phyloP scores from a whole-genome alignment of 1,284 basidiomycete species.

The Trichosporon sp. region DNA sequence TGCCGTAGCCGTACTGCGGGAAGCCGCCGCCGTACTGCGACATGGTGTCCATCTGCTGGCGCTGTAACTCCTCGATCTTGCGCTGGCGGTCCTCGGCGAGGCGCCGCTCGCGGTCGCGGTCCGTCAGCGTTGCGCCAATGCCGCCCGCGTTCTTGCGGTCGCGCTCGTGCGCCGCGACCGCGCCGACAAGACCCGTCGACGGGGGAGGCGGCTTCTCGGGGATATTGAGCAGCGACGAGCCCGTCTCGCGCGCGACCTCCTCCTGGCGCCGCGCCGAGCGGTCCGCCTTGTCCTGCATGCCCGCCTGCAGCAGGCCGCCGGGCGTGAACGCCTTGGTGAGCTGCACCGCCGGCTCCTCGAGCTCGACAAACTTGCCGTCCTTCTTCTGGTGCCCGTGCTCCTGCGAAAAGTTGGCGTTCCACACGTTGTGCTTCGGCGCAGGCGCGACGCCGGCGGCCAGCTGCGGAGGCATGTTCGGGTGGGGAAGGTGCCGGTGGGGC shows the following conservation, averaged over 20 bases:
- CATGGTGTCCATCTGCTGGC: conserved; percentile 67
- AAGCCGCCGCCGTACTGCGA: conserved; percentile 23
- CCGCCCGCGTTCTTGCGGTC: conserved; percentile 92
- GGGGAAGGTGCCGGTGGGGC: conserved; percentile 20
- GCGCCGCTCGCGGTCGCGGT: conserved; percentile 87
- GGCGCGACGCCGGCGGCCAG: conserved; percentile 43
- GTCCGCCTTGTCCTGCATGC: conserved; percentile 90
- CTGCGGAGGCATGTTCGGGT: conserved; percentile 13
- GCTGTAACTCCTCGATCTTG: conserved; percentile 82
- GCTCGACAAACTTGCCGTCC: conserved; percentile 63
- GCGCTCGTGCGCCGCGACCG: conserved; percentile 89
- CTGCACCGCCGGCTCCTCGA: conserved; percentile 66
- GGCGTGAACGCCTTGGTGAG: conserved; percentile 91
- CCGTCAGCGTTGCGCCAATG: conserved; percentile 86
- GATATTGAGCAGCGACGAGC: conserved; percentile 86
- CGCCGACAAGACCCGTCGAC: conserved; percentile 89
- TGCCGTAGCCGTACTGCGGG: conserved; percentile 43
- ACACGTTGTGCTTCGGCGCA: conserved; percentile 59
- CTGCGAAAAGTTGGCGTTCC: conserved; percentile 76
- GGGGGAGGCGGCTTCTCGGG: conserved; percentile 91
- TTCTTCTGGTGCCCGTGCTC: conserved; percentile 54
- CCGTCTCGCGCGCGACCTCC: conserved; percentile 81
- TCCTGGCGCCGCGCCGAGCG: conserved; percentile 92
- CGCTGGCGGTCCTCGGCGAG: conserved; percentile 85
- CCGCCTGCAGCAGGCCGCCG: conserved; percentile 88